Conservation (phyloP, 768 basidiomycete genomes). For the Boletus barrowsii region DNA sequence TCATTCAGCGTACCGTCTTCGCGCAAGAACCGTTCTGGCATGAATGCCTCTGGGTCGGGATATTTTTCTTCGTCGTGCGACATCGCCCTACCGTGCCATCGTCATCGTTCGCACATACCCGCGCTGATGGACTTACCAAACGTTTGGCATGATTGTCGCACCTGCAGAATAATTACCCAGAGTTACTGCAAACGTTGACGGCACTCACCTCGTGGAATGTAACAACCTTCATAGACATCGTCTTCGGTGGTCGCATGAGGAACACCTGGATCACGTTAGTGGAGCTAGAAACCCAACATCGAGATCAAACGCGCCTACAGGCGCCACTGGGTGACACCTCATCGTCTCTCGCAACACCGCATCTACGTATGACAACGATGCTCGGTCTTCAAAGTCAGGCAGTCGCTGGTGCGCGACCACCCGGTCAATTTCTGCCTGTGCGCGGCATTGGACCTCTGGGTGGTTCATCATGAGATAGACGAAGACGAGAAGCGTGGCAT, state of each 20-base stretch:
- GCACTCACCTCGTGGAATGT: conserved; percentile 52
- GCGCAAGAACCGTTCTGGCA: conserved; percentile 35
- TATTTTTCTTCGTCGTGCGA: conserved; percentile 35
- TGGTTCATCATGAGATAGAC: conserved; percentile 36
- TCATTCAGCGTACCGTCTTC: conserved; percentile 22
- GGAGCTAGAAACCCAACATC: too few species aligned
- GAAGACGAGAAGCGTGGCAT: conserved; percentile 31
- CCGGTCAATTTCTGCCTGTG: conserved; percentile 37
- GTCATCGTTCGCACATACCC: not conserved
- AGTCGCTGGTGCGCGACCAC: conserved; percentile 31
- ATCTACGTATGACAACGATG: conserved; percentile 25
- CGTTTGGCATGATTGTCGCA: conserved; percentile 17
- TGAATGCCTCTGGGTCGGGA: conserved; percentile 32
- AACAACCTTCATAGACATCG: conserved; percentile 45
- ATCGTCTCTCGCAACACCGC: conserved; percentile 33
- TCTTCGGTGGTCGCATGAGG: conserved; percentile 36
- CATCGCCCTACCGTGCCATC: conserved; percentile 26
- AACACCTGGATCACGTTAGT: conserved; percentile 18
- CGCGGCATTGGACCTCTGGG: conserved; percentile 36
- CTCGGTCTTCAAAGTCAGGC: conserved; percentile 30
- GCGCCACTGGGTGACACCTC: conserved; percentile 36
- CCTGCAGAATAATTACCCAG: conserved; percentile 1
- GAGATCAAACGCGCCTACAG: conserved; percentile 24
- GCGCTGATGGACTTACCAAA: conserved; percentile 10
- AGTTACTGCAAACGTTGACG: too few species aligned